These are phyloP conservation scores for Didymella arachidicola DNA, from an alignment of 2,329 filamentous ascomycete species.

Conservation along the genomic window DNA sequence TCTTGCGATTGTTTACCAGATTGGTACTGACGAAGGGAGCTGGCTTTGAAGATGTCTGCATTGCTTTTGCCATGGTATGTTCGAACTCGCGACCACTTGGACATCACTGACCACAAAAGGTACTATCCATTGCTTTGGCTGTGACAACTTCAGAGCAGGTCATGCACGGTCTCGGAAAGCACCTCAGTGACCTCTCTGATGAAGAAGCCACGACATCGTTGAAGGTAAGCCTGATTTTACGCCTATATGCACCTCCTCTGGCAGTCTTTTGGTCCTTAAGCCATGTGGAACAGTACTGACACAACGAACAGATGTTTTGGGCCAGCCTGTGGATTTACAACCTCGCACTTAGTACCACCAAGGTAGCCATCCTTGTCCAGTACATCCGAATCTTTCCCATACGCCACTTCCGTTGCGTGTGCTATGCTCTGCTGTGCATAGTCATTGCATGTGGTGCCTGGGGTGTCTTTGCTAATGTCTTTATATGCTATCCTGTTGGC, in stretches of 20 bases:
- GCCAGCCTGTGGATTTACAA: slow-evolving; percentile 46
- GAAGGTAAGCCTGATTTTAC: slow-evolving; percentile 22
- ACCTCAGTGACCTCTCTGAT: slow-evolving; percentile 21
- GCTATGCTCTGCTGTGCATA: slow-evolving; percentile 39
- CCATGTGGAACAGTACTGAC: background rate
- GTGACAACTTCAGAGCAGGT: slow-evolving; percentile 40
- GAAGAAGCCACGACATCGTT: slow-evolving; percentile 12
- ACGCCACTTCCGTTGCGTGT: slow-evolving; percentile 38
- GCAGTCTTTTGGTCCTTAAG: background rate
- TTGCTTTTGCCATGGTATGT: slow-evolving; percentile 45
- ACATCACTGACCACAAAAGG: slow-evolving; percentile 27
- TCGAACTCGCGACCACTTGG: background rate
- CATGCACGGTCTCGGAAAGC: slow-evolving; percentile 43
- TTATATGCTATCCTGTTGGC: slow-evolving; percentile 43
- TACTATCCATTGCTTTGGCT: slow-evolving; percentile 38
- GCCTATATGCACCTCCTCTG: background rate
- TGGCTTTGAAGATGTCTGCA: slow-evolving; percentile 42
- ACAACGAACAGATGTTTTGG: slow-evolving; percentile 43
- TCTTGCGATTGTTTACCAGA: slow-evolving; percentile 43
- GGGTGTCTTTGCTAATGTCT: slow-evolving; percentile 45
- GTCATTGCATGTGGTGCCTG: slow-evolving; percentile 38
- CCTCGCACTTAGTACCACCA: slow-evolving; percentile 42
- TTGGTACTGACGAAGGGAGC: slow-evolving; percentile 34
- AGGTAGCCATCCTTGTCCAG: slow-evolving; percentile 45
- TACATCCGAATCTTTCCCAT: slow-evolving; percentile 44